A percentile compares a stretch with the other conserved stretches of the same genome.
Evolutionary conservation across 2,329 filamentous ascomycete genomes (phyloP).

Genomic region (Proliferodiscus dingleyae): DNA sequence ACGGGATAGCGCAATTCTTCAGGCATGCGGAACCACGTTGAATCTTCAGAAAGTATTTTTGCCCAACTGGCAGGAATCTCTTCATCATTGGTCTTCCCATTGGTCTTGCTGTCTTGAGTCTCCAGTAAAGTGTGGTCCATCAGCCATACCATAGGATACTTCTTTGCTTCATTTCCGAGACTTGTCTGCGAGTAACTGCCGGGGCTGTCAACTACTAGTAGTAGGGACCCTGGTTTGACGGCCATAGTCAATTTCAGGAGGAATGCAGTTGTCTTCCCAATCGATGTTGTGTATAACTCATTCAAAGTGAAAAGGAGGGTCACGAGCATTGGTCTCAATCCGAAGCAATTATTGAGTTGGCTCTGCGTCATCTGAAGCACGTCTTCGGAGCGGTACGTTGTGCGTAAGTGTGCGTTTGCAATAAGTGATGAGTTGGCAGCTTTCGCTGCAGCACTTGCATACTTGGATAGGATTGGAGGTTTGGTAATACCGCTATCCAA

Average conservation of each 20-base stretch:
- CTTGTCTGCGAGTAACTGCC: slow-evolving; percentile 86
- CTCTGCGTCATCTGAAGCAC: slow-evolving; percentile 39
- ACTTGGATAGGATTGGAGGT: slow-evolving; percentile 45
- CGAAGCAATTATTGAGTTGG: slow-evolving; percentile 30
- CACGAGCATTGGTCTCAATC: slow-evolving; percentile 49
- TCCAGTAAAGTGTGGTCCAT: slow-evolving; percentile 72
- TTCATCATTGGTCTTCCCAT: slow-evolving; percentile 33
- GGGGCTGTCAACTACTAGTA: slow-evolving; percentile 88
- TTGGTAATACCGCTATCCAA: slow-evolving; percentile 54
- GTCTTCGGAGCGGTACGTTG: slow-evolving; percentile 45
- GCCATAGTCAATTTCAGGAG: slow-evolving; percentile 62
- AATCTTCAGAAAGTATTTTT: slow-evolving; percentile 70
- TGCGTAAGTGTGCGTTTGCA: slow-evolving; percentile 33
- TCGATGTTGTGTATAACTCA: slow-evolving; percentile 78
- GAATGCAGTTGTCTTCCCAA: slow-evolving; percentile 69
- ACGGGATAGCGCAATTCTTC: slow-evolving; percentile 72
- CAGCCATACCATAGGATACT: slow-evolving; percentile 92
- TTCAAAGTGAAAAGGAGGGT: slow-evolving; percentile 94
- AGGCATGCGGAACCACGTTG: slow-evolving; percentile 76
- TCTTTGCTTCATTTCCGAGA: slow-evolving; percentile 54
- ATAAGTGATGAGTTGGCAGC: slow-evolving; percentile 44
- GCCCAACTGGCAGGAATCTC: slow-evolving; percentile 54
- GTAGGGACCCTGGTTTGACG: slow-evolving; percentile 54
- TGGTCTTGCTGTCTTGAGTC: slow-evolving; percentile 18
- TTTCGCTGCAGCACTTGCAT: slow-evolving; percentile 44